Conservation (phyloP, 768 basidiomycete genomes). For the Podaxis mareebaensis region DNA sequence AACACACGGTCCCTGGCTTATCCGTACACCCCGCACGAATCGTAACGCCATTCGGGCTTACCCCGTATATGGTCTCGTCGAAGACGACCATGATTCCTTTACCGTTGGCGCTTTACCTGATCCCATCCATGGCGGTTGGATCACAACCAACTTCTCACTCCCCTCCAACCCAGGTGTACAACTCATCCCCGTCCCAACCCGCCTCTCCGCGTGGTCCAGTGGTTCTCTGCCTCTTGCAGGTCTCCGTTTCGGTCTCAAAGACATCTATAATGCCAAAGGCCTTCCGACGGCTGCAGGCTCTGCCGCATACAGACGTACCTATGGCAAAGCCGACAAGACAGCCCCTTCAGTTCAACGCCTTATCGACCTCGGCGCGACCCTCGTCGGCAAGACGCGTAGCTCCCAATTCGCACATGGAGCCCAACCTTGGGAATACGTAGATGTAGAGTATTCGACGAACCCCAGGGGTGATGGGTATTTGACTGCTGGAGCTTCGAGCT, state of each 20-base stretch:
- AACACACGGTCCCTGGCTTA: slow-evolving; percentile 31
- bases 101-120: slow-evolving; percentile 43
- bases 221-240: slow-evolving; percentile 39
- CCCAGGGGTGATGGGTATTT: slow-evolving; percentile 38
- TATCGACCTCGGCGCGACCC: slow-evolving; percentile 45
- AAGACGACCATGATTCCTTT: slow-evolving; percentile 45
- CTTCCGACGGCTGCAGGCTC: slow-evolving; percentile 38
- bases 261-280: slow-evolving; percentile 35
- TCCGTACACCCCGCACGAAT: slow-evolving; percentile 8
- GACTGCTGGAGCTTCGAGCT: slow-evolving; percentile 38
- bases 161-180: slow-evolving; percentile 21
- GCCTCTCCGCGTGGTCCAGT: slow-evolving; percentile 35
- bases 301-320: slow-evolving; percentile 30
- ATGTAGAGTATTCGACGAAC: slow-evolving; percentile 38
- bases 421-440: slow-evolving; percentile 38
- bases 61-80: slow-evolving; percentile 38
- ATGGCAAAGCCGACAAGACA: slow-evolving; percentile 33
- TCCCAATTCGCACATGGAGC: slow-evolving; percentile 54
- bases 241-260: slow-evolving; percentile 50
- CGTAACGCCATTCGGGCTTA: slow-evolving; percentile 19
- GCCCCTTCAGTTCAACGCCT: slow-evolving; percentile 47
- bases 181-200: slow-evolving; percentile 51
- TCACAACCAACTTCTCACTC: slow-evolving; percentile 32
- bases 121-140: slow-evolving; percentile 31
- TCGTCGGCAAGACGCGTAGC: slow-evolving; percentile 57